Evolutionary conservation across 2,329 filamentous ascomycete species (phyloP).

Genomic region (Monilinia aucupariae): DNA sequence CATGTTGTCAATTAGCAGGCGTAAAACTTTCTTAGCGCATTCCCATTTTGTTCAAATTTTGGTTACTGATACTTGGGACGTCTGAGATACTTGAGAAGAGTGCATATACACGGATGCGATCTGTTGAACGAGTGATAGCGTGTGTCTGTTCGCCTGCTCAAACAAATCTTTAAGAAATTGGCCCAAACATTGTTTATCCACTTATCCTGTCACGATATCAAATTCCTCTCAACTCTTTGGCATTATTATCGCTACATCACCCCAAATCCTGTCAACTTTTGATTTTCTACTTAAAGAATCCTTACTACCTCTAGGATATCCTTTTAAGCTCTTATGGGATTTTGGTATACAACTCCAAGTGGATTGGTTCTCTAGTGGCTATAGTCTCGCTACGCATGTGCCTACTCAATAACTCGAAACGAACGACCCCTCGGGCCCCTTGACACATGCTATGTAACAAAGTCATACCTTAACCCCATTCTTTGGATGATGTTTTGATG

Average conservation of each 20-base stretch:
- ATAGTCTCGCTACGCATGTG: conserved; percentile 4
- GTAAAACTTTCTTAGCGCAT: conserved; percentile 2
- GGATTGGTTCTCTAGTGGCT: background rate
- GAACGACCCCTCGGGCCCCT: conserved; percentile 12
- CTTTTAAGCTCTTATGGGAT: background rate
- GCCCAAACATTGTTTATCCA: conserved; percentile 7
- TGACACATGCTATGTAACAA: conserved; percentile 15
- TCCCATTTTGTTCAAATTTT: background rate
- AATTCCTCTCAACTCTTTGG: background rate
- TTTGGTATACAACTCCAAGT: background rate
- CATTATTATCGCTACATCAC: background rate
- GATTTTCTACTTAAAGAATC: background rate
- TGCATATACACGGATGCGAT: background rate
- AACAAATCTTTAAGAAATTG: conserved; percentile 1
- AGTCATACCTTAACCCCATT: background rate
- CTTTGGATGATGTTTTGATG: background rate
- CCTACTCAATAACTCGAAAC: conserved; percentile 12
- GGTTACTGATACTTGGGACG: conserved; percentile 7
- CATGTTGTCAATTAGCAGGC: background rate
- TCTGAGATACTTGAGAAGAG: conserved; percentile 10
- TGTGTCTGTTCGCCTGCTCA: background rate
- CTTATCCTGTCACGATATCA: conserved; percentile 12
- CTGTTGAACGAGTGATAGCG: background rate
- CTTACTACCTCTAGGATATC: background rate
- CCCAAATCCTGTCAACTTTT: conserved; percentile 3